Conservation (phyloP, 2,329 filamentous ascomycete species). For the Exophiala aquamarina region DNA sequence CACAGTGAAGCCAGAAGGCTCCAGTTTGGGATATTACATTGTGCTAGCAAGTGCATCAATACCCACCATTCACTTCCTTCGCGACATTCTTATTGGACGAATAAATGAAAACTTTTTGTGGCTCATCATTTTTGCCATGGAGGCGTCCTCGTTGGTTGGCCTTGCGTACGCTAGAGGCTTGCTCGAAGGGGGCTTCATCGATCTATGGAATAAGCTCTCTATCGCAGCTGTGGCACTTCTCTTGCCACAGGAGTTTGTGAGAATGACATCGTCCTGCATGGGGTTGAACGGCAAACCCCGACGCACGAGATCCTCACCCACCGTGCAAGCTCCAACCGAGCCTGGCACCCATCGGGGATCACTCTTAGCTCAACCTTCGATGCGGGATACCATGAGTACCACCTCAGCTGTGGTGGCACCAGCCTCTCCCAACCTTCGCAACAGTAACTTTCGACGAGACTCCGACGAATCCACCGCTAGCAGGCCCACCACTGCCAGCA, state of each 20-base stretch:
- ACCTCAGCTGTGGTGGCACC: no score
- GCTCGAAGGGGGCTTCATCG: conserved; percentile 14
- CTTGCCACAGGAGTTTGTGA: conserved; percentile 22
- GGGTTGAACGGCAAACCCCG: no score
- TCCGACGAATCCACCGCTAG: conserved; percentile 20
- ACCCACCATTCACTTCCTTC: conserved; percentile 15
- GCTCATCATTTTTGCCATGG: conserved; percentile 10
- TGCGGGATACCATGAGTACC: no score
- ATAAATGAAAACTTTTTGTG: conserved; percentile 2
- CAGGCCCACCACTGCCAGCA: conserved; percentile 15
- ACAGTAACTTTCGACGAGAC: conserved; percentile 8
- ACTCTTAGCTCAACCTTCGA: no score
- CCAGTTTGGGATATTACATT: conserved; percentile 16
- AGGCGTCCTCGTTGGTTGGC: conserved; percentile 14
- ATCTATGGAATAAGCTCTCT: conserved; percentile 26
- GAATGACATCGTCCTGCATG: conserved; percentile 3
- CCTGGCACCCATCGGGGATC: no score
- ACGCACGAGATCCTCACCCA: no score
- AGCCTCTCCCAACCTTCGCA: neutral
- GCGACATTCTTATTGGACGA: conserved; percentile 2
- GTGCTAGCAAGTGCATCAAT: conserved; percentile 15
- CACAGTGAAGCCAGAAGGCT: conserved; percentile 6
- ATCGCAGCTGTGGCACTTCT: conserved; percentile 21
- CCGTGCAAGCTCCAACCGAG: no score
- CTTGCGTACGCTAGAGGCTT: conserved; percentile 12